Conservation (phyloP, 1,139 yeast species). For the Lipomyces yarrowii region DNA sequence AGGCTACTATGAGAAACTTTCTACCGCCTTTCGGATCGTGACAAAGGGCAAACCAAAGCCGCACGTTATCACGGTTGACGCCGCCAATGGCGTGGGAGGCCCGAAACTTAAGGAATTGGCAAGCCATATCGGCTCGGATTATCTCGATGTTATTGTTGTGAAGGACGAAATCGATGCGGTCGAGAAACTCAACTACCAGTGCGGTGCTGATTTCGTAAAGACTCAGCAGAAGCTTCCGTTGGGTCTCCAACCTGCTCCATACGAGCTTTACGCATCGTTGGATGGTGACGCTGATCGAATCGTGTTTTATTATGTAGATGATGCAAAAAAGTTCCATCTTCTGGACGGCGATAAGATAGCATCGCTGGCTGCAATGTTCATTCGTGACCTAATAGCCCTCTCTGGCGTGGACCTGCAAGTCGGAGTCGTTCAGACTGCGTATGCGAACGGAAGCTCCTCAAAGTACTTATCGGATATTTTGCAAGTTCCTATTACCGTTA, state of each 20-base stretch:
- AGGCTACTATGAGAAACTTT: constrained; percentile 72
- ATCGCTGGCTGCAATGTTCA: constrained; percentile 73
- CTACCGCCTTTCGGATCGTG: constrained; percentile 47
- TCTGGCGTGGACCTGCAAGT: constrained; percentile 50
- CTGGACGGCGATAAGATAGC: constrained; percentile 96
- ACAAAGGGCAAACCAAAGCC: constrained; percentile 41
- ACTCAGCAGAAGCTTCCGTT: constrained; percentile 80
- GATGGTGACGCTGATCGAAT: constrained; percentile 98
- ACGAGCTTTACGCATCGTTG: constrained; percentile 72
- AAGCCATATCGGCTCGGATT: constrained; percentile 44
- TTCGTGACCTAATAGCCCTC: constrained; percentile 55
- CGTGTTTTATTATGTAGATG: constrained; percentile 72
- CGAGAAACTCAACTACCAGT: constrained; percentile 63
- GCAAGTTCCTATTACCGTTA: constrained; percentile 78
- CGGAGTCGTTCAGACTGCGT: constrained; percentile 96
- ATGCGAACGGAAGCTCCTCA: constrained; percentile 94
- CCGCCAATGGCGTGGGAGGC: constrained; percentile 95
- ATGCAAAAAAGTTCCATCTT: constrained; percentile 56
- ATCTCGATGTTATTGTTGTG: constrained; percentile 52
- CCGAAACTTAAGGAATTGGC: constrained; percentile 62
- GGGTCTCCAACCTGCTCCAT: constrained; percentile 50
- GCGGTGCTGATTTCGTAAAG: constrained; percentile 97
- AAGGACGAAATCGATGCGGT: constrained; percentile 65
- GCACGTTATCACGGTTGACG: constrained; percentile 42
- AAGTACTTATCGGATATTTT: constrained; percentile 63